These are phyloP conservation scores for Emmonsiellopsis sp. DNA, from an alignment of 2,329 filamentous ascomycete genomes.

Conservation along the genomic window DNA sequence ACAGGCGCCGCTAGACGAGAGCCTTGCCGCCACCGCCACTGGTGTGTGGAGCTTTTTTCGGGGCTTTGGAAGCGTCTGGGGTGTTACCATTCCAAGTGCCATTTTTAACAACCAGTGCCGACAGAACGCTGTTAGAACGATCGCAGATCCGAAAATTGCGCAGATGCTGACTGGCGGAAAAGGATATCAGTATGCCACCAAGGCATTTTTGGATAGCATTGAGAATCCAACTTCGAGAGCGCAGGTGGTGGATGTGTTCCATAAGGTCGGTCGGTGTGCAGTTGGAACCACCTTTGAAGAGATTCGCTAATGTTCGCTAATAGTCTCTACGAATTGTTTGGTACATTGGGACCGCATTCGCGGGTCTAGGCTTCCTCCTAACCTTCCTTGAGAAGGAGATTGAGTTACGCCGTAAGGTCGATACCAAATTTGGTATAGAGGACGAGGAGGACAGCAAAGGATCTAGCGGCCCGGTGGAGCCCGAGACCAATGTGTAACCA, in stretches of 20 bases:
- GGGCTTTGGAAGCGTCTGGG: conserved; percentile 24
- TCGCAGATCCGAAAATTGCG: background rate
- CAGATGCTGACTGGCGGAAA: background rate
- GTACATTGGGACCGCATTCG: conserved; percentile 25
- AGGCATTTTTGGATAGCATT: background rate
- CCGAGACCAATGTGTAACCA: too few relatives aligned
- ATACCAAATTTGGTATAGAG: conserved; percentile 31
- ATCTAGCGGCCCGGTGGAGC: too few relatives aligned
- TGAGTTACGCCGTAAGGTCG: conserved; percentile 27
- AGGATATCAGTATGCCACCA: conserved; percentile 3
- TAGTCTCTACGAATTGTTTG: conserved; percentile 25
- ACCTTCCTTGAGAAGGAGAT: conserved; percentile 28
- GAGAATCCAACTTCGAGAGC: background rate
- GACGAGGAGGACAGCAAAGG: too few relatives aligned
- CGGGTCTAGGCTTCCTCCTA: conserved; percentile 23
- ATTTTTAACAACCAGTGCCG: conserved; percentile 22
- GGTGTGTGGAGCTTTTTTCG: conserved; percentile 22
- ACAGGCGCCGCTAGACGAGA: conserved; percentile 26
- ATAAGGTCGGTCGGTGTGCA: conserved; percentile 6
- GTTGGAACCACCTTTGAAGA: too few relatives aligned
- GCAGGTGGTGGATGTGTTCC: conserved; percentile 25
- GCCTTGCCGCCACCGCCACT: conserved; percentile 19
- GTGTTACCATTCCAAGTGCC: conserved; percentile 19
- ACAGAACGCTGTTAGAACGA: conserved; percentile 8
- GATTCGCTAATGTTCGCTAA: too few relatives aligned